phyloP scores from a whole-genome alignment of 164 flowering plant species.

The Saururus chinensis region DNA sequence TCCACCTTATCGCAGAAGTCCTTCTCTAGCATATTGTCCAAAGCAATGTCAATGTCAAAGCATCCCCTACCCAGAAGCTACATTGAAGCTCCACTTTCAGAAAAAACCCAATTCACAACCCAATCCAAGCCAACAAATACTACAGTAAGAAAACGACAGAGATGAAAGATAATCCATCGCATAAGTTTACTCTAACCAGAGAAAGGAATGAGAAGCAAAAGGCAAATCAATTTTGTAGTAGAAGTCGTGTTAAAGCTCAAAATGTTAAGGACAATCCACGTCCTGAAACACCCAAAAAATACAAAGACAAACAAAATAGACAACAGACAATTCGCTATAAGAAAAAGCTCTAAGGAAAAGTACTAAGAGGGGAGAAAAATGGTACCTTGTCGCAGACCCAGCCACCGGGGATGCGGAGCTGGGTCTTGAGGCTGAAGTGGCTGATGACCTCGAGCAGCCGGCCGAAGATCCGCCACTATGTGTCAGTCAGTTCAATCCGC shows the following conservation, averaged over 20 bases:
- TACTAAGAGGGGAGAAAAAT: too few species aligned
- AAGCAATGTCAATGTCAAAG: slow-evolving; percentile 84
- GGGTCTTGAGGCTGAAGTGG: slow-evolving; percentile 59
- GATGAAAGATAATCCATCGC: not conserved
- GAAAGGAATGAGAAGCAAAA: not conserved
- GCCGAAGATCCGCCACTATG: slow-evolving; percentile 59
- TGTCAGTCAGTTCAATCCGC: slow-evolving; percentile 49
- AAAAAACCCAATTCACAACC: not conserved
- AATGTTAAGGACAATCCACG: not conserved
- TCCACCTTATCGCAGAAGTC: slow-evolving; percentile 77
- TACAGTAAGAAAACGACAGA: too few species aligned
- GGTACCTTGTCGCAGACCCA: slow-evolving; percentile 98
- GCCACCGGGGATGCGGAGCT: slow-evolving; percentile 97
- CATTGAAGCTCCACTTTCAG: not conserved
- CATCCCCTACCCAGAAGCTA: slow-evolving; percentile 88
- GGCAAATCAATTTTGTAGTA: not conserved
- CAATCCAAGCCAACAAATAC: not conserved
- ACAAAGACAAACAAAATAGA: too few species aligned
- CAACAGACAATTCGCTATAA: too few species aligned
- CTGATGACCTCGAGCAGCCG: slow-evolving; percentile 48
- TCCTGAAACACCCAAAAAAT: too few species aligned
- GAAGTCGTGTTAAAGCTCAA: too few species aligned
- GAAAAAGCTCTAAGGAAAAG: too few species aligned
- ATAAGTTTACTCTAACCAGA: not conserved
- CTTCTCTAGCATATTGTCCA: slow-evolving; percentile 83